phyloP scores from a whole-genome alignment of 1,284 basidiomycete species.

The Ustilago shanxiensis region DNA sequence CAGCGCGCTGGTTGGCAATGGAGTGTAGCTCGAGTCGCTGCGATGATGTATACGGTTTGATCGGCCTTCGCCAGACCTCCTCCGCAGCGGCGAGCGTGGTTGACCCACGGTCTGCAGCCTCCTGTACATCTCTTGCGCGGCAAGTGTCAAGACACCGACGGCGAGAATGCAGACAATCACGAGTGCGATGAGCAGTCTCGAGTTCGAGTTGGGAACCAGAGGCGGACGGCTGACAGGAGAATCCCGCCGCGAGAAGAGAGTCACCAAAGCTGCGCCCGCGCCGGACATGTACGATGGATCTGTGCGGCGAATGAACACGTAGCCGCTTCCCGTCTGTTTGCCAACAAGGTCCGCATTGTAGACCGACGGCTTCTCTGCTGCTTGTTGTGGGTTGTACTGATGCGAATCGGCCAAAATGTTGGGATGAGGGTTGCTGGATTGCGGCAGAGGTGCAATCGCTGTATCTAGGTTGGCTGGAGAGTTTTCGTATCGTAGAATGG shows the following conservation, averaged over 20 bases:
- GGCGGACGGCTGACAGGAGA: conserved; percentile 42
- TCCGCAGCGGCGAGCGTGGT: conserved; percentile 37
- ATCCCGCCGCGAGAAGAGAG: conserved; percentile 38
- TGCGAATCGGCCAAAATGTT: not conserved
- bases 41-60: conserved; percentile 21
- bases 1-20: conserved; percentile 11
- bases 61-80: conserved; percentile 35
- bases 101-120: conserved; percentile 16
- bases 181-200: conserved; percentile 45
- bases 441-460: not conserved
- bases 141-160: conserved; percentile 40
- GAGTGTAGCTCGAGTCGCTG: conserved; percentile 28
- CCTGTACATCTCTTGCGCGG: conserved; percentile 36
- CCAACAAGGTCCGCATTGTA: conserved; percentile 38
- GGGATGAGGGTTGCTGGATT: conserved; percentile 1
- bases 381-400: conserved; percentile 5
- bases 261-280: conserved; percentile 32
- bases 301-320: conserved; percentile 32
- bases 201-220: conserved; percentile 48
- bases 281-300: conserved; percentile 25
- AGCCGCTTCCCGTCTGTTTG: conserved; percentile 48
- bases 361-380: not conserved
- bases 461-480: not conserved
- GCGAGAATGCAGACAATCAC: conserved; percentile 48
- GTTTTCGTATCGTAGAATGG: conserved; percentile 6